Percentiles rank a stretch among this genome's conserved stretches.
Evolutionary conservation across 78 protist genomes (phyloP).

Genomic region (Cavenderia fasciculata): DNA sequence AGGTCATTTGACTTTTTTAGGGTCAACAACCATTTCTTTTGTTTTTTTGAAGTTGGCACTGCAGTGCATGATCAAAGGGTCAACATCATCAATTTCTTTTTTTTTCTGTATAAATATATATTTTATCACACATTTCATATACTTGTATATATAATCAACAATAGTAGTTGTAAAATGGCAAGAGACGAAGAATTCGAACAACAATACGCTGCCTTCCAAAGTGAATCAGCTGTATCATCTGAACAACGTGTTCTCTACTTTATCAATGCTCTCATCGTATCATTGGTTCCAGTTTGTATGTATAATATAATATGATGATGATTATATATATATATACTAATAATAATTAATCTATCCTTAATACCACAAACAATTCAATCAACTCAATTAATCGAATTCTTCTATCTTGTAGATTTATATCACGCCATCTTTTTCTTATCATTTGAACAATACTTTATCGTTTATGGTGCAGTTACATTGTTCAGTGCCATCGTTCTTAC

Average conservation of each 20-base stretch:
- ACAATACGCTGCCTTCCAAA: constrained; percentile 58
- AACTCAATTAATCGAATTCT: background rate
- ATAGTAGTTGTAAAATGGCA: constrained; percentile 14
- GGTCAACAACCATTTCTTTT: no score
- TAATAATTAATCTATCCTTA: no score
- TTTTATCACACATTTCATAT: no score
- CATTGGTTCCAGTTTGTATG: constrained; percentile 72
- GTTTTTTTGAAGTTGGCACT: no score
- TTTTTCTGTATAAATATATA: no score
- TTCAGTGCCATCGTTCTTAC: constrained; percentile 56
- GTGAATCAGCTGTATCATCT: constrained; percentile 53
- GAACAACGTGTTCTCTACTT: constrained; percentile 69
- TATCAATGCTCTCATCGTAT: constrained; percentile 35
- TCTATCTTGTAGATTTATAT: constrained; percentile 28
- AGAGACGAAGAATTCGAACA: constrained; percentile 29
- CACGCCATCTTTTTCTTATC: constrained; percentile 65
- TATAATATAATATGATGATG: background rate
- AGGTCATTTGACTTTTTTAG: no score
- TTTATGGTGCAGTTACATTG: constrained; percentile 67
- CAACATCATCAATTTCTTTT: no score
- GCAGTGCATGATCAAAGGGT: no score
- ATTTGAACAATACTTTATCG: constrained; percentile 26
- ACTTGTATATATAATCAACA: background rate
- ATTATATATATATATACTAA: no score
- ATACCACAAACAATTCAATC: no score